These are phyloP conservation scores for Oryza brachyantha DNA, from an alignment of 176 grass and related monocot species.

Conservation along the genomic window DNA sequence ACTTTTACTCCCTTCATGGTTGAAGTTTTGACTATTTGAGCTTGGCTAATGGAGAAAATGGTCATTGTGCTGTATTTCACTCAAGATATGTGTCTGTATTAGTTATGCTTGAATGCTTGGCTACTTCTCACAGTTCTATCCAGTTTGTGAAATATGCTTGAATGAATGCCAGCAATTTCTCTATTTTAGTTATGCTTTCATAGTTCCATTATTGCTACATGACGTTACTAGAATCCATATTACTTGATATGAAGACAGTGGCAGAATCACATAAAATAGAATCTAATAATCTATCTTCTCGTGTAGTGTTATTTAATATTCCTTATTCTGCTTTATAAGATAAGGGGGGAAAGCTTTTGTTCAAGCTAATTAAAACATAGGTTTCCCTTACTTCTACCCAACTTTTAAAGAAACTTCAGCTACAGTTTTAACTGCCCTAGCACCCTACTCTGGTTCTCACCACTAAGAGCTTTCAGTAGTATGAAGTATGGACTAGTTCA, in stretches of 20 bases:
- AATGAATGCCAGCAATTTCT: constrained; percentile 11
- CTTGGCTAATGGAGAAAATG: constrained; percentile 25
- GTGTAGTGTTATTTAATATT: not conserved
- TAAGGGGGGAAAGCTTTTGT: not conserved
- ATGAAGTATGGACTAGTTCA: not conserved
- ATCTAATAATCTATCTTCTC: not conserved
- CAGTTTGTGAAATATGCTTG: constrained; percentile 19
- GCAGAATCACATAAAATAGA: not conserved
- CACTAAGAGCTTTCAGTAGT: not conserved
- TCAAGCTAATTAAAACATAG: not conserved
- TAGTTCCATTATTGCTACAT: not conserved
- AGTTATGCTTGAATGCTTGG: constrained; percentile 16
- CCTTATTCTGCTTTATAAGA: not conserved
- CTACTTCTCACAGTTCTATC: not conserved
- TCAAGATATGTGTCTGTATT: constrained; percentile 15
- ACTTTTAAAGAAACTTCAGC: not conserved
- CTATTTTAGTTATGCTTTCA: not conserved
- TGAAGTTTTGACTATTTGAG: constrained; percentile 27
- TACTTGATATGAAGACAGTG: not conserved
- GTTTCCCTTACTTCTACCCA: not conserved
- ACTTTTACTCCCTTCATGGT: constrained; percentile 7
- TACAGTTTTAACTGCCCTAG: not conserved
- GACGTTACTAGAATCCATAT: not conserved
- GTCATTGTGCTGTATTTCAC: constrained; percentile 27
- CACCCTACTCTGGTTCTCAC: not conserved